Evolutionary conservation across 106 monocot species (phyloP).

Genomic region (Vanilla planifolia): DNA sequence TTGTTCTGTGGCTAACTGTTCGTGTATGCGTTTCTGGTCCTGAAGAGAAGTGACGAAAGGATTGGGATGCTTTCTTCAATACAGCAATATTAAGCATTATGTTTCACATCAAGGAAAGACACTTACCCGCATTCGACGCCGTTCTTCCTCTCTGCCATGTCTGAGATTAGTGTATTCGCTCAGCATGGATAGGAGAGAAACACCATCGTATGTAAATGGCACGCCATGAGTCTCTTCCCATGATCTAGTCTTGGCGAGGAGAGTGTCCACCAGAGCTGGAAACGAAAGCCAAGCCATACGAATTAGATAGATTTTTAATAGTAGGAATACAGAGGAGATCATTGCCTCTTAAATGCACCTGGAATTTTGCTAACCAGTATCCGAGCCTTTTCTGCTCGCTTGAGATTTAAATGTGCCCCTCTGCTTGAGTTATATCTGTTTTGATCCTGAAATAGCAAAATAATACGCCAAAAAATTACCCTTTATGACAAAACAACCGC

Average conservation of each 20-base stretch:
- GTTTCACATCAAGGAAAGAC: neutral
- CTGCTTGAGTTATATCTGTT: slow-evolving; percentile 75
- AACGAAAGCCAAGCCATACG: neutral
- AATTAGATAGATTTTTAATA: neutral
- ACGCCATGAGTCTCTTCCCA: slow-evolving; percentile 63
- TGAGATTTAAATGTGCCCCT: slow-evolving; percentile 68
- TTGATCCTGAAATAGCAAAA: slow-evolving; percentile 39
- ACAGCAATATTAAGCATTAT: neutral
- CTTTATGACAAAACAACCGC: too few relatives aligned
- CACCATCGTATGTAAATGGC: slow-evolving; percentile 58
- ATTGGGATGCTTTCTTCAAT: neutral
- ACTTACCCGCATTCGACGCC: slow-evolving; percentile 2
- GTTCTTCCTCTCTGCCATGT: slow-evolving; percentile 4
- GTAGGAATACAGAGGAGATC: too few relatives aligned
- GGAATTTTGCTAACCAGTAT: slow-evolving; percentile 58
- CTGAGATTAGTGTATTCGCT: slow-evolving; percentile 4
- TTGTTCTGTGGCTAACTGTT: slow-evolving; percentile 3
- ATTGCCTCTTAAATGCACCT: slow-evolving; percentile 14
- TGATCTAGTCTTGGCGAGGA: slow-evolving; percentile 36
- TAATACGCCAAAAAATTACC: too few relatives aligned
- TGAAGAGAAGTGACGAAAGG: neutral
- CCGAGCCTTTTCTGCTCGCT: slow-evolving; percentile 80
- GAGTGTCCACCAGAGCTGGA: slow-evolving; percentile 51
- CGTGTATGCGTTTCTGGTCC: slow-evolving; percentile 10
- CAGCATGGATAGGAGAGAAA: slow-evolving; percentile 11